A percentile compares a stretch with the other conserved stretches of the same genome.
phyloP scores from a whole-genome alignment of 176 grass and related monocot genomes.

The Eragrostis curvula region DNA sequence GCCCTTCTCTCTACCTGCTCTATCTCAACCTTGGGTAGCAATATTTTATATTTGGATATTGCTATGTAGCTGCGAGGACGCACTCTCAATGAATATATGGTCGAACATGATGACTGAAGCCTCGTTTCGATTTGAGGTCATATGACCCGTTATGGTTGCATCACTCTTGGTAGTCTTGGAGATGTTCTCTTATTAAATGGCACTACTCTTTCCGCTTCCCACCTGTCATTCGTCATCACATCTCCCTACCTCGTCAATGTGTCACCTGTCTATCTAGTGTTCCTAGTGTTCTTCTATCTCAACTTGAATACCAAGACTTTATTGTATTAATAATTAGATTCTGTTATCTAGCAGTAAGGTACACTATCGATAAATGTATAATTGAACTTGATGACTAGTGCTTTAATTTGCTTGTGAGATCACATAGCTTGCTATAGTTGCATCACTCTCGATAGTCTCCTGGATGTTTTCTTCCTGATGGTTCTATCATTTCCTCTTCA shows the following conservation, averaged over 20 bases:
- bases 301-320: neutral
- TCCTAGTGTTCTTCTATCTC: neutral
- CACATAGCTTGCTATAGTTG: too few relatives aligned
- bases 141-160: neutral
- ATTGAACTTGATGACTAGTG: too few relatives aligned
- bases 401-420: too few relatives aligned
- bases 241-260: neutral
- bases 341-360: too few relatives aligned
- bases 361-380: too few relatives aligned
- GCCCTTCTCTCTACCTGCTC: neutral
- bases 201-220: neutral
- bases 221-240: neutral
- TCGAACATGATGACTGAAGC: too few relatives aligned
- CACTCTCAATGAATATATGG: too few relatives aligned
- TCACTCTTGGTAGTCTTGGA: neutral
- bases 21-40: neutral
- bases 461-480: neutral
- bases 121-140: too few relatives aligned
- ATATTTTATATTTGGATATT: neutral
- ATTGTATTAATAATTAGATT: too few relatives aligned
- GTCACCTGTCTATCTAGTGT: too few relatives aligned
- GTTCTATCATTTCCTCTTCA: neutral
- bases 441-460: too few relatives aligned
- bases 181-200: neutral
- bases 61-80: too few relatives aligned